Percentiles rank a stretch among this genome's conserved stretches.
These are phyloP conservation scores for Rhizophagus clarus DNA, from an alignment of 192 early-diverging fungal species.

Conservation along the genomic window DNA sequence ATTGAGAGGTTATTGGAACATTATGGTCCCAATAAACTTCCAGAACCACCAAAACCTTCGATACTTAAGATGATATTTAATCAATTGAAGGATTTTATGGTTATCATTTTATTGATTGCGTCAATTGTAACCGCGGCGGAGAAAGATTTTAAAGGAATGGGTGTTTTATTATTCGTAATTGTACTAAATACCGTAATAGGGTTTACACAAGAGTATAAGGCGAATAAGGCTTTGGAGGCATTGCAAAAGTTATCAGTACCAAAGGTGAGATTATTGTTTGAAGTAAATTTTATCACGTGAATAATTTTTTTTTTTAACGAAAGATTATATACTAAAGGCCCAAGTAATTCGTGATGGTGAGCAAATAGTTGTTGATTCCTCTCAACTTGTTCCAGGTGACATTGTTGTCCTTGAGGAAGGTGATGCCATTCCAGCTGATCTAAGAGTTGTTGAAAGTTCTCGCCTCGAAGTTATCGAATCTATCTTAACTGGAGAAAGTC, in stretches of 20 bases:
- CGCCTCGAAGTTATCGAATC: slow-evolving; percentile 82
- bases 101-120: slow-evolving; percentile 82
- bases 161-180: slow-evolving; percentile 65
- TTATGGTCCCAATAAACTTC: slow-evolving; percentile 87
- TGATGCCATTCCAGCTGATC: slow-evolving; percentile 79
- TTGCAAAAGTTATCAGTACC: slow-evolving; percentile 68
- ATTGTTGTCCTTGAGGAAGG: slow-evolving; percentile 82
- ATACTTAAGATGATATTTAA: slow-evolving; percentile 75
- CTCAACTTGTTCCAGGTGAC: slow-evolving; percentile 78
- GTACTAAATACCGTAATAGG: slow-evolving; percentile 88
- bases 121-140: slow-evolving; percentile 82
- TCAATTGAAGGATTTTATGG: slow-evolving; percentile 95
- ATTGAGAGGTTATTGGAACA: slow-evolving; percentile 67
- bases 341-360: slow-evolving; percentile 73
- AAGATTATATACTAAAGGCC: slow-evolving; percentile 43
- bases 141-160: slow-evolving; percentile 81
- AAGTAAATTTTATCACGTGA: neutral
- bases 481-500: slow-evolving; percentile 81
- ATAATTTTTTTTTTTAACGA: neutral
- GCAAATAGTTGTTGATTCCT: slow-evolving; percentile 63
- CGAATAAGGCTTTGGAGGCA: slow-evolving; percentile 86
- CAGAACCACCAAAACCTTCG: slow-evolving; percentile 70
- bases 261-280: slow-evolving; percentile 9
- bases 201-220: slow-evolving; percentile 94
- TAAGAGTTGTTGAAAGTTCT: slow-evolving; percentile 71